phyloP scores from a whole-genome alignment of 2,329 filamentous ascomycete species.

The Colletotrichum incanum region DNA sequence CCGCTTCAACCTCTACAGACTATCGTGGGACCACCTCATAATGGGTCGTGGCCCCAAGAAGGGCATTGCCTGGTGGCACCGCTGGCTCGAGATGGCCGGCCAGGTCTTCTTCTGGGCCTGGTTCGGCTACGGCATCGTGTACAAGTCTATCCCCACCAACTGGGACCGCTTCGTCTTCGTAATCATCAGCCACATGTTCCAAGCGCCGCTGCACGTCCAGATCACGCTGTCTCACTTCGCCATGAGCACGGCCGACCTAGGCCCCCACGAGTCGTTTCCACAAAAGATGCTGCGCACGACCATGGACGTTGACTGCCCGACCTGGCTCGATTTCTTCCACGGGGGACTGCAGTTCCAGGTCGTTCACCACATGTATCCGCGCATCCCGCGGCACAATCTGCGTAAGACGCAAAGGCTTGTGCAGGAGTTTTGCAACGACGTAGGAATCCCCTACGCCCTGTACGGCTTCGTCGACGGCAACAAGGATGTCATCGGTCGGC shows the following conservation, averaged over 20 bases:
- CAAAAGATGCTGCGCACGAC: conserved; percentile 94
- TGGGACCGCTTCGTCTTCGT: conserved; percentile 81
- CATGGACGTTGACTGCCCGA: conserved; percentile 92
- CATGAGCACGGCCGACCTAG: conserved; percentile 92
- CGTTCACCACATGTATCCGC: conserved; percentile 88
- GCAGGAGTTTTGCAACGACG: conserved; percentile 85
- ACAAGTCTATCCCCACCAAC: conserved; percentile 78
- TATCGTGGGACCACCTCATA: conserved; percentile 85
- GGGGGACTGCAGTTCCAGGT: conserved; percentile 92
- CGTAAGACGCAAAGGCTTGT: conserved; percentile 82
- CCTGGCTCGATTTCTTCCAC: conserved; percentile 91
- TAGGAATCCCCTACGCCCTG: conserved; percentile 86
- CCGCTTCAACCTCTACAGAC: conserved; percentile 88
- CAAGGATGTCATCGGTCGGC: conserved; percentile 81
- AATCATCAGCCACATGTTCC: conserved; percentile 84
- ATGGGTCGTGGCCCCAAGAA: conserved; percentile 79
- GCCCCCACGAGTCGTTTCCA: conserved; percentile 87
- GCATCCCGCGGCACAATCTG: conserved; percentile 88
- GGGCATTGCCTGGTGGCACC: conserved; percentile 86
- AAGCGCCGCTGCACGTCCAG: conserved; percentile 87
- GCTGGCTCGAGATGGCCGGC: conserved; percentile 83
- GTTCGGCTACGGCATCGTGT: conserved; percentile 88
- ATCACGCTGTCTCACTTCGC: conserved; percentile 94
- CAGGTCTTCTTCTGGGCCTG: conserved; percentile 88
- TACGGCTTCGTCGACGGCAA: conserved; percentile 91